Percentiles rank a stretch among this genome's conserved stretches.
These are phyloP conservation scores for Zygnema cylindricum DNA, from an alignment of 139 green algal genomes.

Conservation along the genomic window DNA sequence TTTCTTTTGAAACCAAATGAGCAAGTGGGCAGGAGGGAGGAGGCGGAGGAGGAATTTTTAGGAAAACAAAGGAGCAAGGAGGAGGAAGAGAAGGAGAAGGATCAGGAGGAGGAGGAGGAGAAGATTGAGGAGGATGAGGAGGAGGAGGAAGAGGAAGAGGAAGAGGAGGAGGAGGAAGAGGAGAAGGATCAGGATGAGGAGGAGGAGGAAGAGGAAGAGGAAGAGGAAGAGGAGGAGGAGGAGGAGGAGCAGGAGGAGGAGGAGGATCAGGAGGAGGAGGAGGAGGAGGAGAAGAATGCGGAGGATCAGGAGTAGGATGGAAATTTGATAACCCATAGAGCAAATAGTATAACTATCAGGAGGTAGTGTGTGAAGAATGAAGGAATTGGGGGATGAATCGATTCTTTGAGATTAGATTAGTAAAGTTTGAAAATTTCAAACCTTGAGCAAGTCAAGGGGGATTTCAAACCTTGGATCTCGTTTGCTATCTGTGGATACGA, in stretches of 20 bases:
- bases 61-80: not conserved
- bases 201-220: not conserved
- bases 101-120: not conserved
- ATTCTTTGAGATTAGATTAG: not conserved
- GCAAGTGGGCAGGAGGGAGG: not conserved
- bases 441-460: not conserved
- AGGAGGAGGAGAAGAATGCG: not conserved
- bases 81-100: not conserved
- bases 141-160: not conserved
- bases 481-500: not conserved
- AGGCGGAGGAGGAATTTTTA: not conserved
- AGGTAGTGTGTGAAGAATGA: not conserved
- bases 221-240: not conserved
- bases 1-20: not conserved
- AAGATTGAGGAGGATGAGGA: not conserved
- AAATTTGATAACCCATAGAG: not conserved
- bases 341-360: not conserved
- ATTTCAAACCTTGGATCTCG: not conserved
- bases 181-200: not conserved
- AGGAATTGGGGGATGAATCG: not conserved
- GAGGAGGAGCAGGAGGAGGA: not conserved
- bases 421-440: not conserved
- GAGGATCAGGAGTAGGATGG: not conserved
- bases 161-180: not conserved
- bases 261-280: not conserved